phyloP scores from a whole-genome alignment of 805 yeast genomes.

The Candida railenensis region DNA sequence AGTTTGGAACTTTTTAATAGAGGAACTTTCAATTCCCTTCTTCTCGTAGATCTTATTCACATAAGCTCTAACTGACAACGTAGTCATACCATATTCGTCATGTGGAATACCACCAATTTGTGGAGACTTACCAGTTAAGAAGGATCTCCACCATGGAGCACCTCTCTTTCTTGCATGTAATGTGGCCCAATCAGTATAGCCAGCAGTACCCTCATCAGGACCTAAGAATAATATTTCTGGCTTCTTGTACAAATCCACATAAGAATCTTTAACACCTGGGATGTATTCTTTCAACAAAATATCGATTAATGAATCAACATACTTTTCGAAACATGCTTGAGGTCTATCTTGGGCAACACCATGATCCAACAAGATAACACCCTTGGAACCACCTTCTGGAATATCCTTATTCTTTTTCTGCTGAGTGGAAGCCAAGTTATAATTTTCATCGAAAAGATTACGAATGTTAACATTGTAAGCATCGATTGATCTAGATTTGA shows the following conservation, averaged over 20 bases:
- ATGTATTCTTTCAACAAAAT: constrained; percentile 66
- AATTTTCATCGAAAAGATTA: constrained; percentile 92
- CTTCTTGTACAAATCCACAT: constrained; percentile 79
- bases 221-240: constrained; percentile 95
- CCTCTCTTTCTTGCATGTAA: constrained; percentile 88
- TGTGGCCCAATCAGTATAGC: constrained; percentile 96
- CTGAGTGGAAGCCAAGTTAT: constrained; percentile 92
- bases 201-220: constrained; percentile 99
- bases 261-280: constrained; percentile 77
- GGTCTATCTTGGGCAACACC: constrained; percentile 77
- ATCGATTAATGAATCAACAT: constrained; percentile 88
- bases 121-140: constrained; percentile 94
- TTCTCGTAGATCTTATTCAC: constrained; percentile 86
- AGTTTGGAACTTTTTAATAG: constrained; percentile 82
- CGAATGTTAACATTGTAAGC: constrained; percentile 83
- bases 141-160: constrained; percentile 98
- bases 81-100: constrained; percentile 97
- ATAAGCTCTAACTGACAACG: constrained; percentile 88
- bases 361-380: constrained; percentile 85
- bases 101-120: constrained; percentile 96
- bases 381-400: constrained; percentile 99
- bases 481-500: constrained; percentile 80
- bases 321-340: constrained; percentile 84
- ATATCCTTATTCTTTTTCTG: constrained; percentile 97
- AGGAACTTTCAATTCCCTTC: constrained; percentile 55